Evolutionary conservation across 495 filamentous ascomycete species (phyloP).

Genomic region (Lophium mytilinum): DNA sequence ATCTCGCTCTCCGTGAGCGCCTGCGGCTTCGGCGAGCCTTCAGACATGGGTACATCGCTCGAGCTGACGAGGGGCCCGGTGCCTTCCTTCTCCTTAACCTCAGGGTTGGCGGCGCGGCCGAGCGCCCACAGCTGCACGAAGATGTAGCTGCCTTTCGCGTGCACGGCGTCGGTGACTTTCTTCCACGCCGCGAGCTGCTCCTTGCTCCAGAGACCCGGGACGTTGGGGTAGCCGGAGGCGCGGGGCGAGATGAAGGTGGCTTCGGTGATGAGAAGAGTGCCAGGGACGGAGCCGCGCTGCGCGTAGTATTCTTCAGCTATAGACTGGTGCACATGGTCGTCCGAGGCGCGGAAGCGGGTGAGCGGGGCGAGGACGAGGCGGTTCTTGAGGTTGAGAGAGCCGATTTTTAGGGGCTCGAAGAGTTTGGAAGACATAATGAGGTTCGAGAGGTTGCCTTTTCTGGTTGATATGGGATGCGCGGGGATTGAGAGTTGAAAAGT

Average conservation of each 20-base stretch:
- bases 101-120: conserved; percentile 48
- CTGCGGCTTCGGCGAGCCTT: conserved; percentile 35
- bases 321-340: conserved; percentile 36
- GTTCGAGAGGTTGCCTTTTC: too few relatives aligned
- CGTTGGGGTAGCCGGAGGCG: conserved; percentile 46
- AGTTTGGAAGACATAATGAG: conserved; percentile 2
- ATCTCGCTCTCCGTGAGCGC: conserved; percentile 52
- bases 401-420: conserved; percentile 18
- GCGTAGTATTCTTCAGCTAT: conserved; percentile 51
- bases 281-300: conserved; percentile 50
- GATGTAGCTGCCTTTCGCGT: conserved; percentile 55
- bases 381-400: conserved; percentile 19
- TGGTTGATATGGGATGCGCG: too few relatives aligned
- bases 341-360: conserved; percentile 41
- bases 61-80: conserved; percentile 40
- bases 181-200: conserved; percentile 58
- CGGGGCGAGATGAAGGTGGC: conserved; percentile 53
- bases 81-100: conserved; percentile 33
- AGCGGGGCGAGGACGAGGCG: conserved; percentile 34
- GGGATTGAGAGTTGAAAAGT: too few relatives aligned
- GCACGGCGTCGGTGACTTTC: conserved; percentile 55
- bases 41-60: conserved; percentile 40
- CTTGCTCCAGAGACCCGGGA: conserved; percentile 54
- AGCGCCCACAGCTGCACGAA: conserved; percentile 61
- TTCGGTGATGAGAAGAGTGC: conserved; percentile 60